Evolutionary conservation across 495 filamentous ascomycete genomes (phyloP).

Genomic region (Endocarpon pusillum): DNA sequence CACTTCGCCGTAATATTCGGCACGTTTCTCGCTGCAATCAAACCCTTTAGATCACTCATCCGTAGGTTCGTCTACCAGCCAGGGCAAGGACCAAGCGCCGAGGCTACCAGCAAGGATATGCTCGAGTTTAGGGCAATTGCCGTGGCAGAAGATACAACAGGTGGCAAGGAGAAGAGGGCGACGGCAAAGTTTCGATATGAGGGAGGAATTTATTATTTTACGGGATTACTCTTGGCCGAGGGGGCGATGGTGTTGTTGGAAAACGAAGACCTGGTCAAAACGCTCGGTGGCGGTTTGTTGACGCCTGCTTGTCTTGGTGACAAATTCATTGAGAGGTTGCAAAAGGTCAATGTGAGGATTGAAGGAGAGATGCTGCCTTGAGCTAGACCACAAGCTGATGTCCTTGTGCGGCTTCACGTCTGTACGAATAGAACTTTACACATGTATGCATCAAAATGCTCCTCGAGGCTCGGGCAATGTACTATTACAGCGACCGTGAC

Average conservation of each 20-base stretch:
- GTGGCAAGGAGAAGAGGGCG: conserved; percentile 29
- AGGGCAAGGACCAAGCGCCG: conserved; percentile 46
- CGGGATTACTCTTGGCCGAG: conserved; percentile 47
- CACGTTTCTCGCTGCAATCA: conserved; percentile 25
- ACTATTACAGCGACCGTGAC: too few species aligned
- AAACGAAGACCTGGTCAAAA: conserved; percentile 37
- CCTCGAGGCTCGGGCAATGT: too few species aligned
- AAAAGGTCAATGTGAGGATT: conserved; percentile 43
- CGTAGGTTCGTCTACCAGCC: conserved; percentile 41
- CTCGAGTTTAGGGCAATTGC: conserved; percentile 52
- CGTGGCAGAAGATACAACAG: conserved; percentile 33
- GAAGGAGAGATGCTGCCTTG: too few species aligned
- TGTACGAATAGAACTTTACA: too few species aligned
- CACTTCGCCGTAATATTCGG: conserved; percentile 38
- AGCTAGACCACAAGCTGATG: too few species aligned
- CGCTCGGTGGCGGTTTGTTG: conserved; percentile 51
- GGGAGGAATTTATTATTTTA: conserved; percentile 52
- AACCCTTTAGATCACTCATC: conserved; percentile 36
- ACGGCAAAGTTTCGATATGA: conserved; percentile 39
- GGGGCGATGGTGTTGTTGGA: conserved; percentile 55
- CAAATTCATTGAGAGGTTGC: conserved; percentile 52
- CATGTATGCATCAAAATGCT: too few species aligned
- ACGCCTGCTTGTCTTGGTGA: conserved; percentile 77
- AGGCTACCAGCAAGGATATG: conserved; percentile 36
- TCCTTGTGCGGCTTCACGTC: too few species aligned